Conservation (phyloP, 2,329 filamentous ascomycete genomes). For the Aureobasidium sp. region DNA sequence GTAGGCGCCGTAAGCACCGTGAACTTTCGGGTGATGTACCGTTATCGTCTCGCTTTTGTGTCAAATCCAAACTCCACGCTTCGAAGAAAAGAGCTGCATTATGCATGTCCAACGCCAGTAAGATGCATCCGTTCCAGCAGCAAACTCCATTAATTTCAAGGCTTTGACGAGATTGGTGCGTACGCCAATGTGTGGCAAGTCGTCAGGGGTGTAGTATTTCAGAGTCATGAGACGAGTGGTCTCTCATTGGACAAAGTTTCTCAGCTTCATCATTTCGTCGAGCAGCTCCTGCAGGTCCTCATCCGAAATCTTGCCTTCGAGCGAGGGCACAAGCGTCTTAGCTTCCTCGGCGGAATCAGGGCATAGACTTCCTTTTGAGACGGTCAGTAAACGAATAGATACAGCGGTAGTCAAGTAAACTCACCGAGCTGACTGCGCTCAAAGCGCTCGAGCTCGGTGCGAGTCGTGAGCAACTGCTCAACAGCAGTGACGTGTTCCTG, state of each 20-base stretch:
- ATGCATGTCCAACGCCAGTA: constrained; percentile 7
- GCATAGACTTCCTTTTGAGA: constrained; percentile 67
- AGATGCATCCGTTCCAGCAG: background rate
- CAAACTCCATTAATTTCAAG: background rate
- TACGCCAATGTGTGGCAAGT: background rate
- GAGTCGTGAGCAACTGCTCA: constrained; percentile 59
- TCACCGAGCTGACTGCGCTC: constrained; percentile 86
- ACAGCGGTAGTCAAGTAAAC: constrained; percentile 20
- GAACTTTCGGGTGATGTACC: background rate
- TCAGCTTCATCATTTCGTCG: constrained; percentile 81
- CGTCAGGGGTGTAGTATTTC: background rate
- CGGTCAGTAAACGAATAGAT: background rate
- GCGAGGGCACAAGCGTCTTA: constrained; percentile 85
- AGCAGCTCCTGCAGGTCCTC: constrained; percentile 80
- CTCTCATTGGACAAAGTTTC: constrained; percentile 29
- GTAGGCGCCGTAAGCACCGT: background rate
- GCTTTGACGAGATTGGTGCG: background rate
- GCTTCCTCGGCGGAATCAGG: constrained; percentile 92
- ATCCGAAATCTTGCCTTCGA: constrained; percentile 84
- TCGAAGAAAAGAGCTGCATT: background rate
- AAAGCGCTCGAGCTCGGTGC: constrained; percentile 68
- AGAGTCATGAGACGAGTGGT: background rate
- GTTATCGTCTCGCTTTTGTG: background rate
- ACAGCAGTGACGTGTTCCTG: constrained; percentile 94
- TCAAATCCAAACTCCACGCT: constrained; percentile 3